A percentile compares a stretch with the other conserved stretches of the same genome.
These are phyloP conservation scores for Acer negundo DNA, from an alignment of 345 rosid genomes.

Conservation along the genomic window DNA sequence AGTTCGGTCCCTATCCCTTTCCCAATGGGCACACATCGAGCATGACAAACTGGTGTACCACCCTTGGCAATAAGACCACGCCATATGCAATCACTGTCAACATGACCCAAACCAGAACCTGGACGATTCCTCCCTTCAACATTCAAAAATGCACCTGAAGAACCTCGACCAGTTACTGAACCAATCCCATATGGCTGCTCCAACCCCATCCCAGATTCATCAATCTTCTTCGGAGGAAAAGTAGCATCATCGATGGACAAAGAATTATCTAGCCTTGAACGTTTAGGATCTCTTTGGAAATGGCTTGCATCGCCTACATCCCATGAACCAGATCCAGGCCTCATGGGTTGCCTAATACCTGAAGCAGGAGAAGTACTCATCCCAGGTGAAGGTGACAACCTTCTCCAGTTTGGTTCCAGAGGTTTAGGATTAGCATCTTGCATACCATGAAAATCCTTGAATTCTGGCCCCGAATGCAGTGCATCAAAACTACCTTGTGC, in stretches of 20 bases:
- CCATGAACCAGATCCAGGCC: conserved; percentile 62
- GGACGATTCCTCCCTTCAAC: conserved; percentile 39
- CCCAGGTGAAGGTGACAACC: conserved; percentile 65
- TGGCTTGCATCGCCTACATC: conserved; percentile 61
- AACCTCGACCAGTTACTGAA: conserved; percentile 43
- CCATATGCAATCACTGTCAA: conserved; percentile 67
- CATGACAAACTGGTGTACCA: conserved; percentile 74
- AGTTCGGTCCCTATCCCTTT: conserved; percentile 55
- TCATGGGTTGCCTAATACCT: conserved; percentile 54
- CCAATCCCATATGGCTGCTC: conserved; percentile 49
- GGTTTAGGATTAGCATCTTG: conserved; percentile 38
- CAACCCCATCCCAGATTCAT: conserved; percentile 50
- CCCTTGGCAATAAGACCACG: conserved; percentile 79
- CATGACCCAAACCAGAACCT: conserved; percentile 34
- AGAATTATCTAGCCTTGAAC: conserved; percentile 64
- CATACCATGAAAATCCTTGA: conserved; percentile 39
- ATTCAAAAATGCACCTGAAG: conserved; percentile 33
- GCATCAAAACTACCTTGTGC: conserved; percentile 53
- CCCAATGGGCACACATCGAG: conserved; percentile 70
- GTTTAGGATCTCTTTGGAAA: conserved; percentile 65
- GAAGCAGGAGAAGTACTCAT: conserved; percentile 56
- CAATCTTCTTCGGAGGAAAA: conserved; percentile 53
- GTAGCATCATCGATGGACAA: conserved; percentile 43
- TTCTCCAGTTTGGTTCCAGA: conserved; percentile 59
- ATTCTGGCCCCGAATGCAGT: conserved; percentile 50